Evolutionary conservation across 23 red algal genomes (phyloP).

Genomic region (Agarophyton chilense): DNA sequence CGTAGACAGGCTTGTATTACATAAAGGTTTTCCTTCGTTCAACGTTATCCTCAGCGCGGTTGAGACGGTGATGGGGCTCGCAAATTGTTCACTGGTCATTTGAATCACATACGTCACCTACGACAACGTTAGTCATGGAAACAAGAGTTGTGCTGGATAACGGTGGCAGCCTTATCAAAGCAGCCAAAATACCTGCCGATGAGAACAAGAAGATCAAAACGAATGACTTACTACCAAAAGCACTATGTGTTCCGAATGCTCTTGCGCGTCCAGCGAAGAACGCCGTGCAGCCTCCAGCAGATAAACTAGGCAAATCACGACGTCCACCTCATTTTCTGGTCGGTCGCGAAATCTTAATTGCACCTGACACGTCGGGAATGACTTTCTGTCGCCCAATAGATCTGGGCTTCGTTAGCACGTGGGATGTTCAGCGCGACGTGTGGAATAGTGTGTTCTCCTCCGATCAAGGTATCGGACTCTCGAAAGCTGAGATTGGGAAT

Average conservation of each 20-base stretch:
- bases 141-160: constrained; percentile 79
- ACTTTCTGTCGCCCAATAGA: constrained; percentile 74
- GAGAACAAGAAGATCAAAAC: background rate
- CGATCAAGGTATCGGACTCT: constrained; percentile 38
- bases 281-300: constrained; percentile 21
- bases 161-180: constrained; percentile 84
- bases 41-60: too few relatives aligned
- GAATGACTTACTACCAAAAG: background rate
- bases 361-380: constrained; percentile 68
- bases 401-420: constrained; percentile 68
- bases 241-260: constrained; percentile 52
- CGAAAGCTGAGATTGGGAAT: background rate
- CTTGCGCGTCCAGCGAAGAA: constrained; percentile 46
- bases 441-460: constrained; percentile 71
- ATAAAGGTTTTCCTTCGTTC: too few relatives aligned
- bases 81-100: background rate
- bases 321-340: constrained; percentile 49
- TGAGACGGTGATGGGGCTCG: too few relatives aligned
- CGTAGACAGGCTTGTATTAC: too few relatives aligned
- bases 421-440: constrained; percentile 77
- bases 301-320: constrained; percentile 36
- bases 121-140: background rate
- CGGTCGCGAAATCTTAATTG: constrained; percentile 44
- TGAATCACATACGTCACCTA: background rate
- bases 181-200: constrained; percentile 31